Conservation (phyloP, 1,284 basidiomycete genomes). For the Meripilus lineatus region DNA sequence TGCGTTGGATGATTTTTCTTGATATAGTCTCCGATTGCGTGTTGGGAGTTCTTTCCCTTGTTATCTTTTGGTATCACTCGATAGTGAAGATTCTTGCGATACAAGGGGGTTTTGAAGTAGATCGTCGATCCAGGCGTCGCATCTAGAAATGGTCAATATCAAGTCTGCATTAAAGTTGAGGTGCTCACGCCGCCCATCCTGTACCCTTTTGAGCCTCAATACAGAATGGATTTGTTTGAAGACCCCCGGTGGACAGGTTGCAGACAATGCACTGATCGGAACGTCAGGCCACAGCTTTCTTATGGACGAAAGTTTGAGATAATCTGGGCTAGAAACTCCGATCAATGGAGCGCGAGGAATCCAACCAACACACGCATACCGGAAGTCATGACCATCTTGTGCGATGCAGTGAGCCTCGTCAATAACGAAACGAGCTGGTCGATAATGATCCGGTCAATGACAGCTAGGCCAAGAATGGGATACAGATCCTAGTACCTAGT, state of each 20-base stretch:
- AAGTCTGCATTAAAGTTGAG: neutral
- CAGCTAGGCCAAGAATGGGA: constrained; percentile 2
- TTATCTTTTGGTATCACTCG: constrained; percentile 70
- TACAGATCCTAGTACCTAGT: constrained; percentile 46
- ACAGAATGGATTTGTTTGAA: constrained; percentile 77
- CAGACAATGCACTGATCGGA: constrained; percentile 83
- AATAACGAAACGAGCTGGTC: constrained; percentile 73
- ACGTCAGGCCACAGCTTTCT: constrained; percentile 72
- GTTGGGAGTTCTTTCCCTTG: constrained; percentile 49
- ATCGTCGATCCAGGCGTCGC: constrained; percentile 51
- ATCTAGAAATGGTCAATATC: constrained; percentile 1
- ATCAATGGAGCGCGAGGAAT: neutral
- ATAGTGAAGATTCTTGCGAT: constrained; percentile 85
- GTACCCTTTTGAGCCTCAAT: constrained; percentile 58
- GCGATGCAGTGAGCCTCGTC: constrained; percentile 87
- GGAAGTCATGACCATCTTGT: constrained; percentile 76
- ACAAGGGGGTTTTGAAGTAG: constrained; percentile 84
- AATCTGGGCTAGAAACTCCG: constrained; percentile 62
- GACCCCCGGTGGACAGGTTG: constrained; percentile 81
- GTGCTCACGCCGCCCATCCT: constrained; percentile 60
- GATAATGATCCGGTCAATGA: neutral
- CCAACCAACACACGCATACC: constrained; percentile 35
- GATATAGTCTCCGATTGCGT: constrained; percentile 73
- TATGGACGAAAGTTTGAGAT: constrained; percentile 70
- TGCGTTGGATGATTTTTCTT: constrained; percentile 61